Percentiles rank a stretch among this genome's conserved stretches.
Conservation (phyloP, 805 yeast species). For the Saccharomycodes ludwigii region DNA sequence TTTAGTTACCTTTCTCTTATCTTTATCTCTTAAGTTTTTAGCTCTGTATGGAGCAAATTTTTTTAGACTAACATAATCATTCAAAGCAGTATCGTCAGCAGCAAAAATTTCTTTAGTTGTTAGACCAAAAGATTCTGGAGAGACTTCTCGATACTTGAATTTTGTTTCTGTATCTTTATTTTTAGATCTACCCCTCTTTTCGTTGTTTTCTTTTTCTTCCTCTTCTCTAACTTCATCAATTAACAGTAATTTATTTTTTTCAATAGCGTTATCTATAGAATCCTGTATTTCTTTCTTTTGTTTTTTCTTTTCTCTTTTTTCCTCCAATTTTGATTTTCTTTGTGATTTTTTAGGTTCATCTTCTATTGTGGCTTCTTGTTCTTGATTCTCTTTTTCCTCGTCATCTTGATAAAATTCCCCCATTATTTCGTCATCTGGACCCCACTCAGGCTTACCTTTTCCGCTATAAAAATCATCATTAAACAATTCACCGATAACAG, state of each 20-base stretch:
- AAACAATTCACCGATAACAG: conserved; percentile 70
- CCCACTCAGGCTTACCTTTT: conserved; percentile 52
- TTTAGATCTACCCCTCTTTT: conserved; percentile 45
- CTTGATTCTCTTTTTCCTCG: conserved; percentile 12
- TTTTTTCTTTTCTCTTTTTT: conserved; percentile 46
- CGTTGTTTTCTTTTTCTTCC: no score
- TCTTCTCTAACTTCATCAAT: conserved; percentile 58
- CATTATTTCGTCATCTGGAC: conserved; percentile 45
- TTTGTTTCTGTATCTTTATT: conserved; percentile 32
- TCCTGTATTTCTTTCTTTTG: conserved; percentile 49
- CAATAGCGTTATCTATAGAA: conserved; percentile 69
- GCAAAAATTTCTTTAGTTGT: conserved; percentile 74
- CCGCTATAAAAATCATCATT: conserved; percentile 71
- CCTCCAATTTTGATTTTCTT: conserved; percentile 40
- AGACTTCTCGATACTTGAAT: conserved; percentile 86
- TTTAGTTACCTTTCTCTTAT: conserved; percentile 75
- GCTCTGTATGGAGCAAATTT: conserved; percentile 90
- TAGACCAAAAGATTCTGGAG: conserved; percentile 87
- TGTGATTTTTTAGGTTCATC: conserved; percentile 31
- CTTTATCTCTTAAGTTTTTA: conserved; percentile 57
- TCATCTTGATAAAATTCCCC: conserved; percentile 22
- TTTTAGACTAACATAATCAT: conserved; percentile 76
- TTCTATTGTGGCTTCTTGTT: conserved; percentile 14
- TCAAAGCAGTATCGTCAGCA: conserved; percentile 81
- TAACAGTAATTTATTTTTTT: conserved; percentile 51